Evolutionary conservation across 179 eudicot genomes (phyloP), one percentile per base, ranked within the genome.

Genomic region (Silene noctiflora): DNA sequence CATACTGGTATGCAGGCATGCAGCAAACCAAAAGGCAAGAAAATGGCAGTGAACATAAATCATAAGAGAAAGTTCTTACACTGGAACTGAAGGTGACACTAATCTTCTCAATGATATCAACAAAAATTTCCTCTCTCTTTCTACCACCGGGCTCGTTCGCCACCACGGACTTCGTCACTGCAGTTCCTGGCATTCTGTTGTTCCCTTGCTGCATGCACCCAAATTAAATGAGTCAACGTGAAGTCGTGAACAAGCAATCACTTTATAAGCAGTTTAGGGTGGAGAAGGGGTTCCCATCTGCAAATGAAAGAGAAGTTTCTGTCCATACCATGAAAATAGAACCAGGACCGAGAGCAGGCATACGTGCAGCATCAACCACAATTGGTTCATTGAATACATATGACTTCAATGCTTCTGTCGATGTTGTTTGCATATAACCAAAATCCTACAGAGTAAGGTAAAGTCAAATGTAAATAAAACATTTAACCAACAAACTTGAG

Each of bases 131-230:
- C 87, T 93, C 99, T 88, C 99, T 89, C 87, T 85, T 95, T 76
- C 92, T 83, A 72, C 99, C 97, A 61, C 92, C 97, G 65, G 97
- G 99, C 80, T 93, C 99, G 88, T 95, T 85, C 71, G 99, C 96
- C 73, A 93, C 97, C 71, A 95, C 97, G 72, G 97, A 95, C 75
- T 95, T 95, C 42, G 99, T 93, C 69, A 93, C 86, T 71, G 99
- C 97, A 75, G 97, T 95, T 82, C 99, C 97, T 61, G 97, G 99
- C 98, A 93, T 93, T 85, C 97, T 84, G 88, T 91, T 93, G 83
- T 68, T 84, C 75, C 97, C 95, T 92, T 94, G 97, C 97, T 94
- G 91, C 86, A 83, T 67, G 16, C 72, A 78, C 48, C 31, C 69
- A 85, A 76, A 22, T 78, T 27, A 66, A 53, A 71, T 9, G 64